Evolutionary conservation across 495 filamentous ascomycete genomes (phyloP), one percentile per base, ranked within the genome.

Genomic region (Acidiella bohemica): DNA sequence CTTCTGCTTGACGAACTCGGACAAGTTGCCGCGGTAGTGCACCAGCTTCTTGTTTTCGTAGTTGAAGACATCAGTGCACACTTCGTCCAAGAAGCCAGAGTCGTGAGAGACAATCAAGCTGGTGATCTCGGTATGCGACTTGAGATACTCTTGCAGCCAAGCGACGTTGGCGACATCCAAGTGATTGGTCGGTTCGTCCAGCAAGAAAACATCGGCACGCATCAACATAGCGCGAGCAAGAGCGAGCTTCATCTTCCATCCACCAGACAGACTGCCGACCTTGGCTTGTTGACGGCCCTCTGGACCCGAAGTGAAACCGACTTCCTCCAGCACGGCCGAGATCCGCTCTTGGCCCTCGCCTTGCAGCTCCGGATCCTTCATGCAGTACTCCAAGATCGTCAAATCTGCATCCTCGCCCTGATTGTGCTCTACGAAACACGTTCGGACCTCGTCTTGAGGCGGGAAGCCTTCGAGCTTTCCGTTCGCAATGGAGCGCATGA

Each of bases 221-320:
- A 82, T 80, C 48, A 99, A 71, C 90, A 99, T 96, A 44, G 90
- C 90, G 53, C 90, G 75, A 37, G 92, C 90, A 51, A 99, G 68
- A 41, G 90, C 90, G 40, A 99, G 66, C 75, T 99, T 99, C 90
- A 99, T 99, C 74, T 99, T 96, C 90, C 90, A 99, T 54, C 90
- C 90, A 59, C 90, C 90, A n/a, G 90, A 99, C 14, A 96, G 67
- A 20, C 87, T 93, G 43, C 90, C 88, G 39, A 96, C 92, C 35
- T 73, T 78, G 55, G 92, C 79, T 22, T 75, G 68, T 58, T 94
- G 88, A 20, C 80, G 76, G 42, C 90, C 92, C 47, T 90, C 80
- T 0, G 84, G 84, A 8, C 87, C 87, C 48, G 81, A 62, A 3
- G 81, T 88, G 64, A 99, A 96, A 25, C 90, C 90, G 55, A 99